These are phyloP conservation scores for Yamadazyma sp. DNA, from an alignment of 805 yeast species.

Conservation along the genomic window DNA sequence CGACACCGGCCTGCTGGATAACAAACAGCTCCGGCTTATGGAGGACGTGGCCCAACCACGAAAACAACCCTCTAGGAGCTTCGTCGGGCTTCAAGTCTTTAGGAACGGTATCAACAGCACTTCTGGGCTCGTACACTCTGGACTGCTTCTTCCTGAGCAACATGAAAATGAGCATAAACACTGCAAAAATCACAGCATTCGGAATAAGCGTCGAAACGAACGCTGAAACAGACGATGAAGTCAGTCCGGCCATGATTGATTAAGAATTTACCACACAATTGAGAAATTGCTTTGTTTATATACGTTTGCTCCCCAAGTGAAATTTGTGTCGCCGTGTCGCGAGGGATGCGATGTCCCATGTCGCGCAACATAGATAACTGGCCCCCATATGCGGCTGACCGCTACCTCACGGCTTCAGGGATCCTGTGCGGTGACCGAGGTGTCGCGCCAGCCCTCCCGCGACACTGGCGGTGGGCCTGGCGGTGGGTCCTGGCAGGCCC, in stretches of 20 bases:
- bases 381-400: conserved; percentile 6
- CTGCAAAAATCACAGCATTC: conserved; percentile 40
- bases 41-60: conserved; percentile 56
- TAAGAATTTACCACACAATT: conserved; percentile 1
- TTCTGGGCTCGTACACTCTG: conserved; percentile 56
- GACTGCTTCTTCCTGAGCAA: conserved; percentile 41
- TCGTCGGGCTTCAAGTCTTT: conserved; percentile 43
- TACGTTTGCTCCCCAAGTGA: conserved; percentile 6
- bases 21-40: conserved; percentile 58
- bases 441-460: too few species aligned
- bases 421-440: too few species aligned
- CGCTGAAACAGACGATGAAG: conserved; percentile 40
- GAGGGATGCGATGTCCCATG: conserved; percentile 4
- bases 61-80: conserved; percentile 44
- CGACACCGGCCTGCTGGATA: conserved; percentile 69
- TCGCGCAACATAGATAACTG: conserved; percentile 3
- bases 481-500: too few species aligned
- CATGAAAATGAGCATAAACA: conserved; percentile 43
- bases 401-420: too few species aligned
- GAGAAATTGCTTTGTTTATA: conserved; percentile 5
- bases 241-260: conserved; percentile 4
- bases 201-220: conserved; percentile 50
- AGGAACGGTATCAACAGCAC: conserved; percentile 46
- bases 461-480: too few species aligned
- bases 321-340: conserved; percentile 8